Base-by-base conservation (phyloP, 2,329 filamentous ascomycete genomes). In the Trichoderma cornu-damae region DNA sequence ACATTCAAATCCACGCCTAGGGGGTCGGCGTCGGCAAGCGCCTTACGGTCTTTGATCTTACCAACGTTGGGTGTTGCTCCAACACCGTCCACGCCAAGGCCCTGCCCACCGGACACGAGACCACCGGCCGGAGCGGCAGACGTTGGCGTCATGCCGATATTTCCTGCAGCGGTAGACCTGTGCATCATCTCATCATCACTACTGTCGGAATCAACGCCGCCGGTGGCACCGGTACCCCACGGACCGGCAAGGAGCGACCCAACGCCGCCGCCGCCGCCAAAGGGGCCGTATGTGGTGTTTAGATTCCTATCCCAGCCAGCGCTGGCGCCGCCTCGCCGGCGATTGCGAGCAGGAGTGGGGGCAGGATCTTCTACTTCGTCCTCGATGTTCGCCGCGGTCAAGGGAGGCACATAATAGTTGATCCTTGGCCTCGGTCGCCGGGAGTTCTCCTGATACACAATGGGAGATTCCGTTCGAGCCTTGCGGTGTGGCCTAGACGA, bases 1-100 rank as follows among this genome's bases (percentile, higher is more conserved):
- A 99, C 90, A 66, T 85, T 93, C 68, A 93, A 77, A 68, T 97
- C 92, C 32, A 99, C 91, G 8, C 94, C 94, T 3, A 99, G 81
- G 43, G 94, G 94, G 68, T 97, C 94, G 3, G 92, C 90, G 74
- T 99, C 94, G 20, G 93, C 93, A 47, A 96, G 80, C 3, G 90
- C 86, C 69, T 96, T 95, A 67, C 87, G 89, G 68, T 96, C 92
- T 74, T 95, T 96, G 66, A 97, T 81, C 73, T 93, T 96, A 62
- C 94, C 94, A 35, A 97, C 84, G 63, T 95, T 94, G 8, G 89
- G 88, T 3, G 90, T 75, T 1, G 76, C 76, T 5, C 76, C 75
- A 32, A 73, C 76, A 14, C 70, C 73, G 47, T 80, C 78, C 1
- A 70, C 67, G 49, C 73, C 74, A 24, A 73, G 65, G 28, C 69